Conservation (phyloP, 2,329 filamentous ascomycete genomes). For the Moelleriella libera region DNA sequence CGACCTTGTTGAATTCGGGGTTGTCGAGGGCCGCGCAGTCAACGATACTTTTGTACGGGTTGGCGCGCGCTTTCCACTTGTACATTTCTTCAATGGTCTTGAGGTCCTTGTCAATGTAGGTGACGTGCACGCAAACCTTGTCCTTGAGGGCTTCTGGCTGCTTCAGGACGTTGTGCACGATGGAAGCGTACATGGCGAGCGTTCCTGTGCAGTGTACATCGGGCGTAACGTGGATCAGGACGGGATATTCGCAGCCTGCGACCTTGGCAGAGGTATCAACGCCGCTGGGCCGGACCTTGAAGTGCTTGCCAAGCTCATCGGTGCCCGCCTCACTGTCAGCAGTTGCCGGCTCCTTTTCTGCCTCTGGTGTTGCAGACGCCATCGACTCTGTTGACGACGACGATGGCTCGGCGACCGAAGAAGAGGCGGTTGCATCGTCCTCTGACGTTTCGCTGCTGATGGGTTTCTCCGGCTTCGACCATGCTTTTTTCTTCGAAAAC, state of each 20-base stretch:
- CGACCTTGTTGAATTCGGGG: background rate
- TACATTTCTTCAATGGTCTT: background rate
- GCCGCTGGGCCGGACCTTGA: background rate
- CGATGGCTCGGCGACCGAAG: background rate
- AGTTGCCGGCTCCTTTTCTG: background rate
- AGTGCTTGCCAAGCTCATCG: background rate
- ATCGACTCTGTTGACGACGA: background rate
- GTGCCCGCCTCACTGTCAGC: background rate
- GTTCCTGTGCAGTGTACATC: background rate
- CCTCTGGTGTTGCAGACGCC: background rate
- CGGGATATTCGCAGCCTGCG: background rate
- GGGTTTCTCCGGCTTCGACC: background rate
- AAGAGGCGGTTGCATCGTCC: background rate
- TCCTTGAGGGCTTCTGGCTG: background rate
- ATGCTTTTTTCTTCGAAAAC: background rate
- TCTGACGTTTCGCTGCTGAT: background rate
- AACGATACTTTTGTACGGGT: background rate
- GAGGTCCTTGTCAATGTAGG: background rate
- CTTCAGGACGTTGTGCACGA: background rate
- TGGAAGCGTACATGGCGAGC: background rate
- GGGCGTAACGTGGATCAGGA: slow-evolving; percentile 1
- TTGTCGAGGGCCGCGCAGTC: slow-evolving; percentile 1
- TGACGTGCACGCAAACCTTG: background rate
- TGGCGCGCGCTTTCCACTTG: background rate
- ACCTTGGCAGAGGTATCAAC: background rate